phyloP scores from a whole-genome alignment of 768 basidiomycete species.

The Boletus subparvulus region DNA sequence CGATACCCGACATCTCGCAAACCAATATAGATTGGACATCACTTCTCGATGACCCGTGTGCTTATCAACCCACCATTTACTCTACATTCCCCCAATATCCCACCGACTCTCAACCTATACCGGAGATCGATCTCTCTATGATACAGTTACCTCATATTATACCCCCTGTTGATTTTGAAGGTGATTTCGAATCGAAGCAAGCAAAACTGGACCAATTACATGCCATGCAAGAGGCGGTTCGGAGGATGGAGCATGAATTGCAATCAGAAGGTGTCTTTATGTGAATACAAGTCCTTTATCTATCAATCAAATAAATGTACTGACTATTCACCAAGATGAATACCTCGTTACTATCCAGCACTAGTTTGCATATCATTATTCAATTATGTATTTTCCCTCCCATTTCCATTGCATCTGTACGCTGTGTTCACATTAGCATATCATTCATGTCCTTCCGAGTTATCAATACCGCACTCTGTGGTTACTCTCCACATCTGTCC shows the following conservation, averaged over 20 bases:
- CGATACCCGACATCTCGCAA: conserved; percentile 1
- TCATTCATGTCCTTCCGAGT: not conserved
- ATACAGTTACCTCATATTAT: conserved; percentile 19
- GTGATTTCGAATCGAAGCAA: conserved; percentile 7
- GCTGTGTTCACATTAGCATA: not conserved
- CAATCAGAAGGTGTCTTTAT: conserved; percentile 18
- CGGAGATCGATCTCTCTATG: conserved; percentile 27
- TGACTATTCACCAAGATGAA: conserved; percentile 9
- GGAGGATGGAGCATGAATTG: conserved; percentile 36
- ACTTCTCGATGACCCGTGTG: conserved; percentile 1
- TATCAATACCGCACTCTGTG: not conserved
- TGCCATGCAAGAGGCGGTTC: conserved; percentile 35
- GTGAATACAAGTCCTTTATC: not conserved
- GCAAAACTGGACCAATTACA: conserved; percentile 22
- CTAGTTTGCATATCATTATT: conserved; percentile 20
- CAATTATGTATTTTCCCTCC: conserved; percentile 9
- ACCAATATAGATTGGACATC: conserved; percentile 14
- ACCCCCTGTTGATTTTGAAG: not conserved
- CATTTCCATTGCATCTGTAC: not conserved
- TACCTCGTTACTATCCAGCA: not conserved
- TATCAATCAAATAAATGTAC: not conserved
- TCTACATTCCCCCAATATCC: conserved; percentile 4
- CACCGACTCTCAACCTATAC: conserved; percentile 3
- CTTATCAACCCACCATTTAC: not conserved
- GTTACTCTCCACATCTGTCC: not conserved